A percentile compares a stretch with the other conserved stretches of the same genome.
phyloP scores from a whole-genome alignment of 2,329 filamentous ascomycete genomes.

The Lecanicillium sp. region DNA sequence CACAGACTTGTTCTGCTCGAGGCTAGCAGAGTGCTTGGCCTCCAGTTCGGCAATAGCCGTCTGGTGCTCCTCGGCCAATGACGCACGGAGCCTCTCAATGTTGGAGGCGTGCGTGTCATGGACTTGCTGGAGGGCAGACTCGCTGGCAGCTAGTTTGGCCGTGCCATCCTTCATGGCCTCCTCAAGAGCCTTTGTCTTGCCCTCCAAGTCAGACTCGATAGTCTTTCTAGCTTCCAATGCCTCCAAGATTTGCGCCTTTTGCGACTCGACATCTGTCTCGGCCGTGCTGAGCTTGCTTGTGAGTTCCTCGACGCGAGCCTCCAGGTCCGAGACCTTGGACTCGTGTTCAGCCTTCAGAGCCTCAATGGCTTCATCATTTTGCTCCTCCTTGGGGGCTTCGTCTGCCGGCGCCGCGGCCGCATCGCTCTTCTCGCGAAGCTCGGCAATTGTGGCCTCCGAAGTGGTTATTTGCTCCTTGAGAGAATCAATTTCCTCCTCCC shows the following conservation, averaged over 20 bases:
- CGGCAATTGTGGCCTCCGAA: slow-evolving; percentile 47
- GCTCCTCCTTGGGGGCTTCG: slow-evolving; percentile 29
- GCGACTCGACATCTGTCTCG: slow-evolving; percentile 41
- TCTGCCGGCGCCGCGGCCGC: slow-evolving; percentile 31
- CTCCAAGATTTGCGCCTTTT: slow-evolving; percentile 40
- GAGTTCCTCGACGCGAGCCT: slow-evolving; percentile 38
- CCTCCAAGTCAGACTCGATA: slow-evolving; percentile 38
- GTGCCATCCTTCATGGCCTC: slow-evolving; percentile 26
- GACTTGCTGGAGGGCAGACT: slow-evolving; percentile 27
- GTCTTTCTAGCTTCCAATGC: slow-evolving; percentile 41
- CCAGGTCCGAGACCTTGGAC: slow-evolving; percentile 37
- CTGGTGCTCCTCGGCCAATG: slow-evolving; percentile 42
- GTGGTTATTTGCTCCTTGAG: slow-evolving; percentile 49
- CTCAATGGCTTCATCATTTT: slow-evolving; percentile 33
- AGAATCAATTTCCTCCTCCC: slow-evolving; percentile 48
- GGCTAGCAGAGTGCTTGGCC: slow-evolving; percentile 42
- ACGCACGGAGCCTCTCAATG: slow-evolving; percentile 41
- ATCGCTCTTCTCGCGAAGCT: slow-evolving; percentile 43
- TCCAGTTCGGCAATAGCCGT: slow-evolving; percentile 40
- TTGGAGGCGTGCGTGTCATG: slow-evolving; percentile 40
- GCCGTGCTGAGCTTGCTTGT: slow-evolving; percentile 43
- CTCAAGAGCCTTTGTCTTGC: slow-evolving; percentile 44
- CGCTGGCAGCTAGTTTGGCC: slow-evolving; percentile 18
- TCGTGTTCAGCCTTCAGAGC: slow-evolving; percentile 43
- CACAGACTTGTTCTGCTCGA: slow-evolving; percentile 38